Base-by-base conservation (phyloP, 1,284 basidiomycete species). In the Cryptococcus maquisensis region DNA sequence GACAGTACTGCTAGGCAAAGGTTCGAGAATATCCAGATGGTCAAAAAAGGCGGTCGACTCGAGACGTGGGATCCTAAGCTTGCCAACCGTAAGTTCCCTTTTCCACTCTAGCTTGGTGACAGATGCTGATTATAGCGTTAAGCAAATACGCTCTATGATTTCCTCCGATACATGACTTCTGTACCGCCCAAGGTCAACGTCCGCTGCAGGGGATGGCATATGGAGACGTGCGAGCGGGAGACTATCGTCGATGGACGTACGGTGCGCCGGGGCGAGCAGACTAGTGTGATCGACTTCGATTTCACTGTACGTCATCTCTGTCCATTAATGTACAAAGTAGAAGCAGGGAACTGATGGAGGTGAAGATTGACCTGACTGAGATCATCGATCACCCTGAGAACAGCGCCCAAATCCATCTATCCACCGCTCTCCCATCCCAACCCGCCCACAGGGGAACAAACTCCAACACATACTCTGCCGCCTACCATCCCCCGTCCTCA, bases 61-160 rank as follows among this genome's bases (percentile, higher is more conserved):
- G 51, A 61, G 24, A 55, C 51, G 16, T 57, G 51, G 45, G 72
- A 74, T 54, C 49, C 47, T 2, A 52, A 56, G 21, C 55, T 74
- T 10, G 20, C 58, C 13, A 54, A 68, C 52, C 59, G 69, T 68
- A 49, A 54, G 68, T n/a, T n/a, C n/a, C n/a, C n/a, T n/a, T n/a
- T n/a, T n/a, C n/a, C 64, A 46, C 9, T 6, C n/a, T 18, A 38
- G 18, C 18, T 13, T 18, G 21, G 23, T 21, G 39, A 36, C 15
- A 16, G 16, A 7, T 23, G 20, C 38, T 47, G 36, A 52, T n/a
- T 43, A 44, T 46, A 15, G 37, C 15, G 2, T 38, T 1, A 51
- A 73, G 71, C 71, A 15, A 47, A 55, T 3, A 49, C 55, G 0
- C 62, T 75, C 48, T 73, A 72, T 56, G 65, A 75, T 57, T 73